Base-by-base conservation (phyloP, 345 rosid species). In the Eutrema japonicum region DNA sequence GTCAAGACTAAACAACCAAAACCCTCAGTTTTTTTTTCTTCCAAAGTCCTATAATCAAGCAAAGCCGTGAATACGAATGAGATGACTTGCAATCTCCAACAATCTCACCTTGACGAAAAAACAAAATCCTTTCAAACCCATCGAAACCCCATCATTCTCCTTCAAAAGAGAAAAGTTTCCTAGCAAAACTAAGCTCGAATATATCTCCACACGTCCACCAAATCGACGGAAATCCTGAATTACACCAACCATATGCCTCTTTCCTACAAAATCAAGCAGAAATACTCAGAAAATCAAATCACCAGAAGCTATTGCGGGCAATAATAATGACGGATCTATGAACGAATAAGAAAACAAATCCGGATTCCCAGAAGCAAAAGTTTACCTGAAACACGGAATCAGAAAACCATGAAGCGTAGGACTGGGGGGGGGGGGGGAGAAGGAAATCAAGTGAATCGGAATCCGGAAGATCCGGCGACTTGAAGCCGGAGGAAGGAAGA, bases 221-320 rank as follows among this genome's bases (percentile, higher is more conserved):
- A 83, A 82, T 83, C 77, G 89, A 83, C 77, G 73, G 74, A 76
- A 72, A 77, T 69, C 87, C 88, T 76, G 82, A 74, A 83, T 50
- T 37, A 53, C 40, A 70, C 52, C 74, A 51, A 85, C 62, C 79
- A 82, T 77, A 78, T 64, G 72, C 62, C 66, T 47, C 66, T 68
- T 70, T 81, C 81, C 75, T 74, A 57, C 74, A 29, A 76, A 52
- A 11, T 18, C 68, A 76, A 62, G 60, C 64, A 75, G 12, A 12
- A 40, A 63, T n/a, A 58, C 26, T 49, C 68, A 51, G 50, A 35
- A 61, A 36, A n/a, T 10, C 48, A 13, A 47, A 65, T 70, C 53
- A 11, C 2, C 12, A 12, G 38, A 66, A 59, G 48, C 36, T 14
- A 18, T 58, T 22, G 37, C 7, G 30, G 22, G 10, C 14, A 61